Base-by-base conservation (phyloP, 2,329 filamentous ascomycete species). In the Cyphellophora attinorum region DNA sequence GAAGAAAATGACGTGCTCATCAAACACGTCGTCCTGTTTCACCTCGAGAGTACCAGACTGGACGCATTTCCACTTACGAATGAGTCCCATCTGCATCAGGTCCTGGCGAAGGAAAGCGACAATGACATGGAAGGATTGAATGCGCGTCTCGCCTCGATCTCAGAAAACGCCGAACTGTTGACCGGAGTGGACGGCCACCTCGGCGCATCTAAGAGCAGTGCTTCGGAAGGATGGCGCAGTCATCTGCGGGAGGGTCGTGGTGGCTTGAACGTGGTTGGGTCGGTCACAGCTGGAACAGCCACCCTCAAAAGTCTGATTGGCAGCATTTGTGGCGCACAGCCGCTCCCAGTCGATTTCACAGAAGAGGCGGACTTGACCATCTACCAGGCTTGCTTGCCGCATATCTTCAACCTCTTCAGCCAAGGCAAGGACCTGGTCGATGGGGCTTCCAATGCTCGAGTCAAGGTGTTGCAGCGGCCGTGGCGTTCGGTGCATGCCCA, bases 291-390 rank as follows among this genome's bases (percentile, higher is more conserved):
- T 8, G 21, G 21, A n/a, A 25, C 21, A 8, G 21, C 21, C 8
- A 25, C 21, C n/a, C 21, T 25, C 21, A 25, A 25, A n/a, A 25
- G 21, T n/a, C n/a, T 25, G 21, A 25, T 25, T 25, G 21, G 21
- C 8, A 25, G 21, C n/a, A n/a, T 25, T 25, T 25, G 21, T 25
- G 21, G 21, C n/a, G 21, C 21, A 8, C 8, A 8, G 8, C 21
- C 21, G 8, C 21, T 25, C 8, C 21, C 21, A 8, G 21, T 25
- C 8, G 21, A 25, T n/a, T 25, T 25, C 21, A 25, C 21, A n/a
- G 21, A 25, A 25, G 21, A 25, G 21, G 21, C 21, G 8, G 21
- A 8, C 8, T 25, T 25, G 21, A 8, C 21, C 8, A 25, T 25
- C n/a, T 25, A 25, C n/a, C 21, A 25, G 21, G 8, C 21, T n/a